Evolutionary conservation across 2,329 filamentous ascomycete species (phyloP).

Genomic region (Helotiales sp.): DNA sequence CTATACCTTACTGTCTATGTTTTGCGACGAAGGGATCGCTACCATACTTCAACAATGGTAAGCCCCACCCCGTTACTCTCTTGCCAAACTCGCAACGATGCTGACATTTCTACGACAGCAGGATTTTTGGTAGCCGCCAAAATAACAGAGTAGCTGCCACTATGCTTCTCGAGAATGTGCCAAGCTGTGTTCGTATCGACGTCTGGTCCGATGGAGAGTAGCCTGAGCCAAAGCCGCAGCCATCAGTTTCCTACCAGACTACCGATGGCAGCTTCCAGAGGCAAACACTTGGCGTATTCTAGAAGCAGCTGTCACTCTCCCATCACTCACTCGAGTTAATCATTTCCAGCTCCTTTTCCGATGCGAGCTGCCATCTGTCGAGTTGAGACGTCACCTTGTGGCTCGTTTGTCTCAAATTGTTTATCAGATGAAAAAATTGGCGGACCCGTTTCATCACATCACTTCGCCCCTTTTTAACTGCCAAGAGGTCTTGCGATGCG

Average conservation of each 20-base stretch:
- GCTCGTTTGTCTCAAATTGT: neutral
- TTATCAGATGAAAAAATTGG: neutral
- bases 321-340: neutral
- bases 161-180: too few species aligned
- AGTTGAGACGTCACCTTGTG: neutral
- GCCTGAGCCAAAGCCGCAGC: neutral
- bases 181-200: too few species aligned
- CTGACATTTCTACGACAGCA: too few species aligned
- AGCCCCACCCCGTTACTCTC: too few species aligned
- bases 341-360: neutral
- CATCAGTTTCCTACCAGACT: too few species aligned
- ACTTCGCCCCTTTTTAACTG: neutral
- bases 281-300: neutral
- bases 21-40: too few species aligned
- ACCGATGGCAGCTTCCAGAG: neutral
- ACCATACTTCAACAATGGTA: too few species aligned
- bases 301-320: neutral
- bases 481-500: neutral
- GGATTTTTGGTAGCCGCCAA: too few species aligned
- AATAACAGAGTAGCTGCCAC: too few species aligned
- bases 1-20: too few species aligned
- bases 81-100: too few species aligned
- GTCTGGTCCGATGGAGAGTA: neutral
- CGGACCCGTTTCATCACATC: neutral
- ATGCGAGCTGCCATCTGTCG: neutral